Conservation (phyloP, 164 flowering plant genomes). For the Umbilicus rupestris region DNA sequence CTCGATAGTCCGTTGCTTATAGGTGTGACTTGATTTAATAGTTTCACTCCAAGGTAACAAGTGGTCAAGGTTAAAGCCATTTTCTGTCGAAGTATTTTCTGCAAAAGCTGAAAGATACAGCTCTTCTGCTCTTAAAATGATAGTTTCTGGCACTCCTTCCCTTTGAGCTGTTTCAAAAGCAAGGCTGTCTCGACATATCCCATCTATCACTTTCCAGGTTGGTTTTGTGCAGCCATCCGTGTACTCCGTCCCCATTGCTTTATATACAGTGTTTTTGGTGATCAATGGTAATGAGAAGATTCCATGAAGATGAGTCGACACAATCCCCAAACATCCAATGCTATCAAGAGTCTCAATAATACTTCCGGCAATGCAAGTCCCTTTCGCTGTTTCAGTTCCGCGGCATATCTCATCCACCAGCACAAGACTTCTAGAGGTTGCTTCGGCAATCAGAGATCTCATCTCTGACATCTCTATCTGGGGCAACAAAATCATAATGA, state of each 20-base stretch:
- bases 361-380: conserved; percentile 96
- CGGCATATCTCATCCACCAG: conserved; percentile 96
- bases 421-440: conserved; percentile 81
- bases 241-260: conserved; percentile 80
- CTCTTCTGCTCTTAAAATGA: conserved; percentile 75
- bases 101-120: conserved; percentile 41
- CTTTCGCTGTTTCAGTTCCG: conserved; percentile 94
- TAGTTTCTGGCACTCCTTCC: conserved; percentile 76
- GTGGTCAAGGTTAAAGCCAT: conserved; percentile 6
- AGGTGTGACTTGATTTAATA: neutral
- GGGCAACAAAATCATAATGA: conserved; percentile 5
- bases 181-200: conserved; percentile 88
- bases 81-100: conserved; percentile 19
- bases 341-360: conserved; percentile 70
- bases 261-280: conserved; percentile 40
- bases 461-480: conserved; percentile 98
- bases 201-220: conserved; percentile 87
- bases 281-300: conserved; percentile 62
- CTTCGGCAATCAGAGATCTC: conserved; percentile 50
- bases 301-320: conserved; percentile 93
- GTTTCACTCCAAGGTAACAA: neutral
- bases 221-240: conserved; percentile 61
- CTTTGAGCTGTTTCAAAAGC: conserved; percentile 89
- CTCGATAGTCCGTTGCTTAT: neutral
- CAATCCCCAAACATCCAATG: conserved; percentile 80